phyloP scores from a whole-genome alignment of 164 flowering plant species.

The Liquidambar formosana region DNA sequence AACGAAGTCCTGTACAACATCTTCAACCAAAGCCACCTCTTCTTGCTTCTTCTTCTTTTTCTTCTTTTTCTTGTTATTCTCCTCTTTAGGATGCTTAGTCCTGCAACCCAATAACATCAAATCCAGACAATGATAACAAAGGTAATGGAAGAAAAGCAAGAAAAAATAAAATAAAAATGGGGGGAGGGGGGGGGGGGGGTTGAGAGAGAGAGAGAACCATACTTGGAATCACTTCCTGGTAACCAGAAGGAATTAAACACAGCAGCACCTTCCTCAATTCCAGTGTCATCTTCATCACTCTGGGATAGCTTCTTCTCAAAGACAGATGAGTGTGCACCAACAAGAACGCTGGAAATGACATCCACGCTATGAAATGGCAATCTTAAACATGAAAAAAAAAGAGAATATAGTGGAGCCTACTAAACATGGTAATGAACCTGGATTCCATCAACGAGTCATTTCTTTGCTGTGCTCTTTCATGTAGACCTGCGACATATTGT shows the following conservation, averaged over 20 bases:
- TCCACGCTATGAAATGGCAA: background rate
- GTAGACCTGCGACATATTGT: slow-evolving; percentile 51
- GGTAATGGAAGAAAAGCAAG: background rate
- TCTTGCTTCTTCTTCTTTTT: slow-evolving; percentile 13
- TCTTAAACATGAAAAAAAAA: background rate
- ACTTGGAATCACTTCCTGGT: slow-evolving; percentile 64
- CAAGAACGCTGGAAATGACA: slow-evolving; percentile 60
- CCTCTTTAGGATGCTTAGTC: slow-evolving; percentile 27
- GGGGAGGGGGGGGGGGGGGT: background rate
- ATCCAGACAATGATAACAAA: background rate
- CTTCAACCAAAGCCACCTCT: slow-evolving; percentile 41
- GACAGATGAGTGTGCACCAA: slow-evolving; percentile 62
- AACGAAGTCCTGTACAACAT: slow-evolving; percentile 60
- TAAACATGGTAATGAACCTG: slow-evolving; percentile 44
- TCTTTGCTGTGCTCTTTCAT: slow-evolving; percentile 64
- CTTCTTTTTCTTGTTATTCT: slow-evolving; percentile 33
- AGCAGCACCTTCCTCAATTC: slow-evolving; percentile 39
- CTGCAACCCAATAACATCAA: slow-evolving; percentile 12
- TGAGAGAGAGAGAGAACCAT: slow-evolving; percentile 24
- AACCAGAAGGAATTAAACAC: slow-evolving; percentile 75
- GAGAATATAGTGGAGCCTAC: background rate
- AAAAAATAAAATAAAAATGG: background rate
- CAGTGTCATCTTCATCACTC: slow-evolving; percentile 30
- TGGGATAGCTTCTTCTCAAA: slow-evolving; percentile 44
- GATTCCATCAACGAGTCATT: slow-evolving; percentile 63